Evolutionary conservation across 805 yeast species (phyloP), one percentile per base, ranked within the genome.

Genomic region (Zygoascus ofunaensis): DNA sequence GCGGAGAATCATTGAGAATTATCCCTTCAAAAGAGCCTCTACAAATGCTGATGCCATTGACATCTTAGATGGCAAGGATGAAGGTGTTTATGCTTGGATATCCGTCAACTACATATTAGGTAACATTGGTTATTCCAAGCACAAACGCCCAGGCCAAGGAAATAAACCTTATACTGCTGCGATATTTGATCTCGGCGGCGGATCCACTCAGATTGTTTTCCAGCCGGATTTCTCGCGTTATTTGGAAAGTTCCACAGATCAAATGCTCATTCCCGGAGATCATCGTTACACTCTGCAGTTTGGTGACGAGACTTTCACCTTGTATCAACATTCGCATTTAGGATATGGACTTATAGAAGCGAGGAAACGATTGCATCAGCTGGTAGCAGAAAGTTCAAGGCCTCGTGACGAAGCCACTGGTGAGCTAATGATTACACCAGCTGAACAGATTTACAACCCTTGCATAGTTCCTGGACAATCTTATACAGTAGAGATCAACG

Each of bases 41-140:
- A n/a, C n/a, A n/a, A n/a, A n/a, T n/a, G n/a, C n/a, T n/a, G 82
- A 85, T 45, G 96, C 96, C 49, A 72, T 92, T 47, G 73, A 87
- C 7, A 84, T 92, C 56, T 86, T 90, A 95, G 87, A 84, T 47
- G 97, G 98, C 53, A 80, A 79, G 49, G 94, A 87, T 54, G 97
- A 92, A 70, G 98, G 97, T 62, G 95, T 90, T 8, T 92, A 77
- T 58, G 97, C 97, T 1, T 90, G 98, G 98, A 82, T 92, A 61
- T 89, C 97, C 19, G 79, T 95, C 38, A 90, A 90, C 66, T 92
- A 80, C 62, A 69, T 90, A 50, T 72, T 90, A 55, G 97, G 95
- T 35, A 90, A 89, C 68, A 87, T 90, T 60, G 97, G 97, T 14
- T 60, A 61, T 71, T 14, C 24, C 14, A 37, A 37, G n/a, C 32